Evolutionary conservation across 805 yeast genomes (phyloP).

Genomic region (Phaffomyces thermotolerans): DNA sequence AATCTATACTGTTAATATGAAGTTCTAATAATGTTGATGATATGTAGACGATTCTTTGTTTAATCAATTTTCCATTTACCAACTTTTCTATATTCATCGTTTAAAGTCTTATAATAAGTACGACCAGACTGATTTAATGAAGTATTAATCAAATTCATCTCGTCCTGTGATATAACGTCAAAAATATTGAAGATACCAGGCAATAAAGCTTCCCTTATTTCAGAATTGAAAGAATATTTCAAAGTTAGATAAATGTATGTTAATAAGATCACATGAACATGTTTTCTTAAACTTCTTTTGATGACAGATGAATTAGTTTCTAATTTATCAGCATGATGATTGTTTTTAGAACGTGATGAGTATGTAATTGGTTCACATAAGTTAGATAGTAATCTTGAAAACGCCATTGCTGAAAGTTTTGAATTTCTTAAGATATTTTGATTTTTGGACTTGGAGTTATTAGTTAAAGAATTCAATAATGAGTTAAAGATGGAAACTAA

Average conservation of each 20-base stretch:
- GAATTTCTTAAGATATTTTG: conserved; percentile 18
- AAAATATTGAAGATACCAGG: conserved; percentile 56
- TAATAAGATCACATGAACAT: conserved; percentile 50
- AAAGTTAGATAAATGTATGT: conserved; percentile 53
- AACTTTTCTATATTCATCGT: conserved; percentile 61
- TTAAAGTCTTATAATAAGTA: conserved; percentile 56
- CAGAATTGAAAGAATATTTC: conserved; percentile 37
- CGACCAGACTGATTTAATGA: conserved; percentile 66
- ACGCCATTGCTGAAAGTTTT: conserved; percentile 37
- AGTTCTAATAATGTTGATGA: too few species aligned
- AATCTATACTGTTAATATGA: too few species aligned
- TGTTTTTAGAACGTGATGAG: conserved; percentile 15
- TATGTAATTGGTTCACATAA: conserved; percentile 62
- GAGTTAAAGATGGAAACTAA: conserved; percentile 42
- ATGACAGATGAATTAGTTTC: conserved; percentile 49
- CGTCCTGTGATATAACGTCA: conserved; percentile 62
- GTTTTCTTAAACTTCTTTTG: conserved; percentile 56
- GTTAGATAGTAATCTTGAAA: conserved; percentile 53
- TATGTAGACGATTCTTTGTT: background rate
- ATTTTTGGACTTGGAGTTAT: conserved; percentile 3
- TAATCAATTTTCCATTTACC: conserved; percentile 61
- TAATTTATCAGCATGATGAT: conserved; percentile 28
- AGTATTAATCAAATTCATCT: conserved; percentile 53
- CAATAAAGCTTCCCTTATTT: conserved; percentile 41
- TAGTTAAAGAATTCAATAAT: conserved; percentile 42